Evolutionary conservation across 2,329 filamentous ascomycete species (phyloP).

Genomic region (Fusarium sp.): DNA sequence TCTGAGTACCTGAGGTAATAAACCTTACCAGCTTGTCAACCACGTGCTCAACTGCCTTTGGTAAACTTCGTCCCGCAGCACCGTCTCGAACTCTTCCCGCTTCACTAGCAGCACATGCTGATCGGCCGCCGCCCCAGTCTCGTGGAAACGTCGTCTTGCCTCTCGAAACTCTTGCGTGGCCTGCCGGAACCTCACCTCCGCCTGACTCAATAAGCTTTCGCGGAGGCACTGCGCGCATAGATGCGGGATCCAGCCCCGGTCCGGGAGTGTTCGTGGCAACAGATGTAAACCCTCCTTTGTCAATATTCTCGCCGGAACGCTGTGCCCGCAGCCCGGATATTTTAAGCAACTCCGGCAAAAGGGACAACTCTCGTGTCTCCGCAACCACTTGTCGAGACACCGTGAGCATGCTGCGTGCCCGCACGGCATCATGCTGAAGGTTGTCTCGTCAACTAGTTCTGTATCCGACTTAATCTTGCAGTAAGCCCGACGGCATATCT

Average conservation of each 20-base stretch:
- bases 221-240: constrained; percentile 33
- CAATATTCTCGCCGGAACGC: constrained; percentile 39
- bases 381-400: constrained; percentile 46
- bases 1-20: too few relatives aligned
- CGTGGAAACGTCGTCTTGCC: constrained; percentile 24
- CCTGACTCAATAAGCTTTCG: constrained; percentile 6
- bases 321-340: constrained; percentile 46
- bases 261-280: constrained; percentile 47
- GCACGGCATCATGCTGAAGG: constrained; percentile 48
- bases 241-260: constrained; percentile 45
- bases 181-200: constrained; percentile 21
- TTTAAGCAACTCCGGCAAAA: constrained; percentile 47
- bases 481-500: constrained; percentile 40
- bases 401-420: constrained; percentile 47
- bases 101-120: constrained; percentile 21
- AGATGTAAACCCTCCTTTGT: constrained; percentile 44
- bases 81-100: constrained; percentile 35
- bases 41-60: constrained; percentile 36
- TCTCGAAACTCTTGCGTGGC: constrained; percentile 19
- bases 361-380: constrained; percentile 42
- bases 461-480: constrained; percentile 31
- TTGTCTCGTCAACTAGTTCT: constrained; percentile 21
- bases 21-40: constrained; percentile 38
- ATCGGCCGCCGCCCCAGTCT: constrained; percentile 19
- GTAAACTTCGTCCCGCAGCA: constrained; percentile 35